Conservation (phyloP, 495 filamentous ascomycete species). For the Saxophila tyrrhenica region DNA sequence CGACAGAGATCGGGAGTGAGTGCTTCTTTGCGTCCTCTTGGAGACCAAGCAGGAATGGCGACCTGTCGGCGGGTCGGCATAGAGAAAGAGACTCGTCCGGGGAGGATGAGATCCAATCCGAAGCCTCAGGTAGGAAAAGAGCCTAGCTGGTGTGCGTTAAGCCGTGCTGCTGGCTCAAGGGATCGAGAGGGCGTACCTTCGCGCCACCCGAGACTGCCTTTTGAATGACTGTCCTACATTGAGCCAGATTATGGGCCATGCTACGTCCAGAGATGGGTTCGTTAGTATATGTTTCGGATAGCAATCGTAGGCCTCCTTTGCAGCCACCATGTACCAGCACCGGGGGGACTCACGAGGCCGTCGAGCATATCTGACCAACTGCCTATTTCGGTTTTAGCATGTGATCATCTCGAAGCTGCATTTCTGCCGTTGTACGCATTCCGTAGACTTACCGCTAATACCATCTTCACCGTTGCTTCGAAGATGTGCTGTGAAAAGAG, state of each 20-base stretch:
- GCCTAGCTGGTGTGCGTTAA: slow-evolving; percentile 38
- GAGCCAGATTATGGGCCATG: slow-evolving; percentile 66
- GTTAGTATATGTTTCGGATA: no score
- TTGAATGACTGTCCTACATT: slow-evolving; percentile 58
- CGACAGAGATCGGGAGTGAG: slow-evolving; percentile 67
- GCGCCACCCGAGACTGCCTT: slow-evolving; percentile 67
- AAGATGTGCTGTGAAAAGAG: not conserved
- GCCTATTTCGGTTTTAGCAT: slow-evolving; percentile 40
- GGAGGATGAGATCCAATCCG: slow-evolving; percentile 69
- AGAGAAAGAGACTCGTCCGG: slow-evolving; percentile 56
- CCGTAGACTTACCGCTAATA: slow-evolving; percentile 20
- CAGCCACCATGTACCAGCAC: no score
- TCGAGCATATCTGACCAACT: slow-evolving; percentile 79
- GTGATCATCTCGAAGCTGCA: no score
- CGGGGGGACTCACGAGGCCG: no score
- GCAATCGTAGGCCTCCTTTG: no score
- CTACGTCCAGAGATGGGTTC: no score
- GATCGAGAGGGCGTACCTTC: slow-evolving; percentile 42
- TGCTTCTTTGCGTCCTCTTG: slow-evolving; percentile 50
- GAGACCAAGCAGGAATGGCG: slow-evolving; percentile 61
- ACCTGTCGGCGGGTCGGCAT: slow-evolving; percentile 43
- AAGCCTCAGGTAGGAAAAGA: slow-evolving; percentile 85
- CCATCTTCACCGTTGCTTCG: slow-evolving; percentile 17
- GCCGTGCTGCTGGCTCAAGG: not conserved
- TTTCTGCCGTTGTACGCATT: not conserved